Base-by-base conservation (phyloP, 768 basidiomycete genomes). In the Phanerodontia chrysosporium region DNA sequence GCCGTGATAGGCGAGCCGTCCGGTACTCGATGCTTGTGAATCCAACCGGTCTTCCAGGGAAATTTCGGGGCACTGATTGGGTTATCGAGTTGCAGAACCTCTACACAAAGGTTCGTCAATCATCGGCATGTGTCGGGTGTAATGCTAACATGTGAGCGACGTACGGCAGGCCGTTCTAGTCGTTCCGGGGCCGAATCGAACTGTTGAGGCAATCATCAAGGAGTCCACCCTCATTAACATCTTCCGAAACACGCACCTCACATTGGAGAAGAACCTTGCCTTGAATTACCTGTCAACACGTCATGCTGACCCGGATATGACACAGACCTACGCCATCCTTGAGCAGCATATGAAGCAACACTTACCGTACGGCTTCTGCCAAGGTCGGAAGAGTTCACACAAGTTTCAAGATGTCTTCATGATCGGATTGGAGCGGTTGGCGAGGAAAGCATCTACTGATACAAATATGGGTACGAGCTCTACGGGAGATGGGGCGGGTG, bases 51-150 rank as follows among this genome's bases (percentile, higher is more conserved):
- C 66, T 68, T 32, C 49, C 57, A 8, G 64, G 66, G 2, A 58
- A 60, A 0, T 80, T 72, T 36, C 61, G 69, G 1, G 70, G 66
- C 0, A 64, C 77, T 2, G 78, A 80, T 51, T 80, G 76, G 77
- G 52, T 71, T 8, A 64, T 76, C 1, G 76, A 81, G 58, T 65
- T 73, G 2, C 73, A 78, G 29, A 80, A 80, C 57, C 67, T 78
- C 1, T 77, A 72, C n/a, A 77, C 69, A 5, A 80, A 79, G 66
- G 76, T 76, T 7, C 7, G 24, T 51, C 7, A 12, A 13, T 27
- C 6, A 46, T 27, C 8, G 10, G 45, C 7, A 46, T 7, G 45
- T 9, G n/a, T 7, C n/a, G 18, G n/a, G 6, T 27, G 7, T 6
- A 46, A 46, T 27, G 7, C 9, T 46, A 6, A 21, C 45, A 46